Evolutionary conservation across 768 basidiomycete species (phyloP).

Genomic region (Tylopilus subfusipes): DNA sequence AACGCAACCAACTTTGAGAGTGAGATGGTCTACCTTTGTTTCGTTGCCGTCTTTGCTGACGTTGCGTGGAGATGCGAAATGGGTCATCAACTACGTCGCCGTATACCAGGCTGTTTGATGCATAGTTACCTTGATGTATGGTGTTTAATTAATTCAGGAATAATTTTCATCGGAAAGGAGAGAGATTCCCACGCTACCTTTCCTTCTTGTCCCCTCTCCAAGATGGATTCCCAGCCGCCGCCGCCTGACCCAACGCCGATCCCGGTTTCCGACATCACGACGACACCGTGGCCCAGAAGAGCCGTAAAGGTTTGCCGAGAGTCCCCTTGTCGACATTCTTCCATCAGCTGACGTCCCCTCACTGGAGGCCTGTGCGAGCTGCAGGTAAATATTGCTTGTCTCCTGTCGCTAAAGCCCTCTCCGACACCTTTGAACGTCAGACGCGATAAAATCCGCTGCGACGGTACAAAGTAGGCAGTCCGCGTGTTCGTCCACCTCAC

Average conservation of each 20-base stretch:
- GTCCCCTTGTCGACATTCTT: not conserved
- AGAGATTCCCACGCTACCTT: conserved; percentile 28
- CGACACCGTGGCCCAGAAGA: conserved; percentile 48
- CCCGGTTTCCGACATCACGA: conserved; percentile 52
- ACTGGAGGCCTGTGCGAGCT: conserved; percentile 61
- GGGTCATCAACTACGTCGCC: conserved; percentile 55
- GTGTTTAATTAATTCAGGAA: not conserved
- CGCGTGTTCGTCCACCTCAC: not conserved
- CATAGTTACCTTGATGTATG: too few relatives aligned
- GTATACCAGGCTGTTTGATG: conserved; percentile 38
- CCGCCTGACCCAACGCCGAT: conserved; percentile 32
- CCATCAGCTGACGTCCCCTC: conserved; percentile 10
- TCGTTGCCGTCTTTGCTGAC: conserved; percentile 4
- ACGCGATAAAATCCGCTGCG: conserved; percentile 61
- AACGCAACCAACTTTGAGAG: conserved; percentile 54
- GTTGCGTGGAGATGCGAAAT: conserved; percentile 44
- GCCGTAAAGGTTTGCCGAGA: conserved; percentile 44
- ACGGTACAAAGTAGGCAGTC: conserved; percentile 44
- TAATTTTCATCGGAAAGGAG: conserved; percentile 18
- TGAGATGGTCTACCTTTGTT: conserved; percentile 21
- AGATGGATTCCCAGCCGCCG: conserved; percentile 36
- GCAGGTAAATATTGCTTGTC: conserved; percentile 38
- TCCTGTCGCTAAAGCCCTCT: not conserved
- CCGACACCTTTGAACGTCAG: conserved; percentile 28
- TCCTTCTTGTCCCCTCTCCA: conserved; percentile 28